phyloP scores from a whole-genome alignment of 2,329 filamentous ascomycete genomes.

The Alternaria postmessia region DNA sequence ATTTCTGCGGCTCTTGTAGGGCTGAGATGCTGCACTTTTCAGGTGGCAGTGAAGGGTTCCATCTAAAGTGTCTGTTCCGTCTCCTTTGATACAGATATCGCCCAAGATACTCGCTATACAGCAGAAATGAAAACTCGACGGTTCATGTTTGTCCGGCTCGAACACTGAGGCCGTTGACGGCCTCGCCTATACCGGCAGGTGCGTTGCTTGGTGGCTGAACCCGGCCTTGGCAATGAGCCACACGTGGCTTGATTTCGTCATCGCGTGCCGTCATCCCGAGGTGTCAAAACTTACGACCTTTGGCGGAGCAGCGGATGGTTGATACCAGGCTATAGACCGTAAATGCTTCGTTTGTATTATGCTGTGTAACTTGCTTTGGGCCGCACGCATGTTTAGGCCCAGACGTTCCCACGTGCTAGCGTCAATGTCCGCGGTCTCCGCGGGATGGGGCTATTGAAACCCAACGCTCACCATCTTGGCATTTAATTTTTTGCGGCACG shows the following conservation, averaged over 20 bases:
- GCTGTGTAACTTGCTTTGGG: neutral
- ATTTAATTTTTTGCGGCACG: slow-evolving; percentile 25
- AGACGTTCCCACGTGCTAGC: slow-evolving; percentile 20
- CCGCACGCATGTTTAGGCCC: neutral
- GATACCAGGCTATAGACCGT: neutral
- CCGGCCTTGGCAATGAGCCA: slow-evolving; percentile 13
- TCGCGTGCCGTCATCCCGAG: slow-evolving; percentile 14
- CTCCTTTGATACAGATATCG: neutral
- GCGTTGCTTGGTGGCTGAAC: slow-evolving; percentile 7
- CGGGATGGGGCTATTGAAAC: slow-evolving; percentile 24
- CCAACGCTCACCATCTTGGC: slow-evolving; percentile 30
- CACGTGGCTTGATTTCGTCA: slow-evolving; percentile 13
- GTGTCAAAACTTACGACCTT: neutral
- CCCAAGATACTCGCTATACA: neutral
- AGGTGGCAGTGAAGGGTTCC: neutral
- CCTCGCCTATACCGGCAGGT: slow-evolving; percentile 4
- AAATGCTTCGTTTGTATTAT: neutral
- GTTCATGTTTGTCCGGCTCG: slow-evolving; percentile 3
- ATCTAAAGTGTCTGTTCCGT: neutral
- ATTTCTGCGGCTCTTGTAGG: slow-evolving; percentile 15
- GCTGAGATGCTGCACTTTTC: slow-evolving; percentile 6
- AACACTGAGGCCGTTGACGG: neutral
- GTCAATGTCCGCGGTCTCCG: slow-evolving; percentile 6
- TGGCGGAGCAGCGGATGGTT: neutral
- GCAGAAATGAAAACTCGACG: neutral